Percentiles rank a stretch among this genome's conserved stretches.
Evolutionary conservation across 1,284 basidiomycete genomes (phyloP).

Genomic region (Naganishia sp.): DNA sequence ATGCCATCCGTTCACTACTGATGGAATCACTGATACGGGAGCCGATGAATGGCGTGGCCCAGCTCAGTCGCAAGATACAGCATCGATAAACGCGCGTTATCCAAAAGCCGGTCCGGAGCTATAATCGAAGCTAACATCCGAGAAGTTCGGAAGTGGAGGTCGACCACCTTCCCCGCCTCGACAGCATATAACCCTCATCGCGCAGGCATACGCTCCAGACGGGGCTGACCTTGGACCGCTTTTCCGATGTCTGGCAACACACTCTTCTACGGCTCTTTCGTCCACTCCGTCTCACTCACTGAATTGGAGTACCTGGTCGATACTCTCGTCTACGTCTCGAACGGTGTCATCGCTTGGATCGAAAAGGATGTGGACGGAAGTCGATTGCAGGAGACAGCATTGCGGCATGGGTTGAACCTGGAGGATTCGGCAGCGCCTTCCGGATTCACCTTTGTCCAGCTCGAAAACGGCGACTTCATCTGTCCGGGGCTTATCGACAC

Average conservation of each 20-base stretch:
- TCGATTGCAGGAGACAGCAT: slow-evolving; percentile 41
- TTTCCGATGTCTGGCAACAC: slow-evolving; percentile 27
- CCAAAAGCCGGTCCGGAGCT: slow-evolving; percentile 5
- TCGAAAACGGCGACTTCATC: slow-evolving; percentile 73
- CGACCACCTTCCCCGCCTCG: not conserved
- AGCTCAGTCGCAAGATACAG: not conserved
- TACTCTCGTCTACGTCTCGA: slow-evolving; percentile 64
- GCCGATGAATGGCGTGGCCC: too few species aligned
- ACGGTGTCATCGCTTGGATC: slow-evolving; percentile 70
- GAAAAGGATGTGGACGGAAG: slow-evolving; percentile 58
- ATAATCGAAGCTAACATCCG: slow-evolving; percentile 4
- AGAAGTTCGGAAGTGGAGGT: slow-evolving; percentile 7
- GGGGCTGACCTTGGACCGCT: not conserved
- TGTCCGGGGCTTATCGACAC: slow-evolving; percentile 89
- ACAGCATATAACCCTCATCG: not conserved
- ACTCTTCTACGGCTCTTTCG: slow-evolving; percentile 68
- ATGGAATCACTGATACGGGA: too few species aligned
- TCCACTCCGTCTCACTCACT: slow-evolving; percentile 65
- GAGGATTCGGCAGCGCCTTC: slow-evolving; percentile 39
- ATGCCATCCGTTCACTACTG: too few species aligned
- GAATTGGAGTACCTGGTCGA: slow-evolving; percentile 61
- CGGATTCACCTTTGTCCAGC: slow-evolving; percentile 53
- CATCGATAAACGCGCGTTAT: slow-evolving; percentile 18
- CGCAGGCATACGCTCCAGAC: not conserved
- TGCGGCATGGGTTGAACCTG: slow-evolving; percentile 36